Percentiles rank a stretch among this genome's conserved stretches.
Evolutionary conservation across 148 eudicot genomes (phyloP).

Genomic region (Cornus suecica): DNA sequence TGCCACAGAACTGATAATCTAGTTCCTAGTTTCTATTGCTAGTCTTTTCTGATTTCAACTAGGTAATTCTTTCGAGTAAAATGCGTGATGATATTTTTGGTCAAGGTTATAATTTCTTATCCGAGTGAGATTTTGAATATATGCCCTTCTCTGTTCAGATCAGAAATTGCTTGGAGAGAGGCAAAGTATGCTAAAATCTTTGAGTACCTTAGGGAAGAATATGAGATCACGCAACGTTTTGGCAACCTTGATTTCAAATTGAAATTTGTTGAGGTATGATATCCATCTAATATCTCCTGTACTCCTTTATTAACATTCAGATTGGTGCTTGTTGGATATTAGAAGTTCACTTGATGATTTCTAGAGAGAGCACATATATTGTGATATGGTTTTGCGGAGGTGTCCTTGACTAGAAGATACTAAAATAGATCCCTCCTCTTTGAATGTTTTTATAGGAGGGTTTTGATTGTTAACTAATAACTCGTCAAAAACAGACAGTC

Average conservation of each 20-base stretch:
- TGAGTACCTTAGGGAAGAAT: conserved; percentile 90
- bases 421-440: background rate
- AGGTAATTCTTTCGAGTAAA: background rate
- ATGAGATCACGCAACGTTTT: conserved; percentile 86
- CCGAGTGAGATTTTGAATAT: background rate
- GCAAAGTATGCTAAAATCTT: conserved; percentile 83
- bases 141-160: conserved; percentile 43
- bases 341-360: background rate
- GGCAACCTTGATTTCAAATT: conserved; percentile 87
- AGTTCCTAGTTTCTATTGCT: no score
- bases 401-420: background rate
- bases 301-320: background rate
- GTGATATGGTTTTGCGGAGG: background rate
- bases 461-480: no score
- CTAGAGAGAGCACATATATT: background rate
- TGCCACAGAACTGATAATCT: no score
- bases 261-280: conserved; percentile 86
- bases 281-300: background rate
- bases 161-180: conserved; percentile 98
- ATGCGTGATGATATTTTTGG: background rate
- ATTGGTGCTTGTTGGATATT: background rate
- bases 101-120: background rate
- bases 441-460: background rate
- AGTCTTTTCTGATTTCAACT: no score
- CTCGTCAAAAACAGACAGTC: no score